Evolutionary conservation across 1,139 yeast genomes (phyloP), one percentile per base, ranked within the genome.

Genomic region (Insectozyma bohioensis): DNA sequence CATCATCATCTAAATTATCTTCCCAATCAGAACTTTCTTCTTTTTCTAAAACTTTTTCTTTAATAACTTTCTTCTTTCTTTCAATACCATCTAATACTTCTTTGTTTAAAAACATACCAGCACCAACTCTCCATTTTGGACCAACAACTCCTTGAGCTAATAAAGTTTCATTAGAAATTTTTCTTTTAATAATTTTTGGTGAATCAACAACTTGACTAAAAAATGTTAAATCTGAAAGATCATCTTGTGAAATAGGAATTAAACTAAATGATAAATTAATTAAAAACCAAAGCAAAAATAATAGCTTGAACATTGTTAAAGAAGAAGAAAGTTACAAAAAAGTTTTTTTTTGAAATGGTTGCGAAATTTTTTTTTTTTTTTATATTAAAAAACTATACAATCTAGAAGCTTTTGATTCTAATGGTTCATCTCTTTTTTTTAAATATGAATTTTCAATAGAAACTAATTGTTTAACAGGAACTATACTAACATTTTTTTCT

Each of bases 91-190:
- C 21, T 15, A 28, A 21, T 3, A 40, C 21, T 28, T 43, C 45
- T 31, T 43, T 43, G 20, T 43, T 36, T n/a, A 42, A 30, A 33
- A 36, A 43, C 8, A 41, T 35, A 15, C 47, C 47, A 14, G 46
- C 46, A 17, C 47, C 47, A 27, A 43, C 20, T 27, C 37, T 42
- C 41, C 42, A 40, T 24, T 33, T 40, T 1, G 43, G 43, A 5
- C 12, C 20, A 6, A 24, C 8, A 22, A 24, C 20, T 18, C 41
- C 43, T 33, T 39, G 41, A 4, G 35, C 39, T 14, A 27, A 11
- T 12, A 37, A 13, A 2, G 24, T 22, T 23, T 17, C 24, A 10
- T 20, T 26, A 6, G 12, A 17, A 16, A 24, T 19, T n/a, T 30
- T 32, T 28, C 35, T 31, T 28, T 31, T 34, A 11, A 17, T 13